Conservation (phyloP, 2,329 filamentous ascomycete genomes). For the Ascochyta pisi region DNA sequence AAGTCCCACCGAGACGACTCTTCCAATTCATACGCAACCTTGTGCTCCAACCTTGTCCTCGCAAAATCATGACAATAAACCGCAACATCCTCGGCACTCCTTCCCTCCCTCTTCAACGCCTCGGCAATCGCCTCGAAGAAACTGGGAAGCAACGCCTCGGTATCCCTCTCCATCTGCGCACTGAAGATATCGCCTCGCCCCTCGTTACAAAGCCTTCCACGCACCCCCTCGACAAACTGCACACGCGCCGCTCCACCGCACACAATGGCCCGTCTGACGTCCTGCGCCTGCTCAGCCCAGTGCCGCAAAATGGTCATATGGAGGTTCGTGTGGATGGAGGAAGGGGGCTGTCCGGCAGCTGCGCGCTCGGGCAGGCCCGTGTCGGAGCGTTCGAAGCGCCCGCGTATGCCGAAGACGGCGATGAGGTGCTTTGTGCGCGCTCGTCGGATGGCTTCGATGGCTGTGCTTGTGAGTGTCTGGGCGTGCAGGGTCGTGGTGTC, state of each 20-base stretch:
- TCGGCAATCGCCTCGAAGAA: slow-evolving; percentile 32
- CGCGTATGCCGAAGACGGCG: slow-evolving; percentile 25
- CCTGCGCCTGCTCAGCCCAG: slow-evolving; percentile 24
- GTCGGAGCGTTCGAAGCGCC: slow-evolving; percentile 25
- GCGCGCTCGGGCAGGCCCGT: slow-evolving; percentile 41
- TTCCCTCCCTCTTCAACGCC: slow-evolving; percentile 27
- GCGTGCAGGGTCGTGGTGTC: not conserved
- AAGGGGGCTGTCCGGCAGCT: slow-evolving; percentile 24
- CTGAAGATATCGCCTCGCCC: slow-evolving; percentile 36
- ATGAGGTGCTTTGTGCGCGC: slow-evolving; percentile 33
- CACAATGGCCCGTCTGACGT: slow-evolving; percentile 14
- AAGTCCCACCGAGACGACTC: not conserved
- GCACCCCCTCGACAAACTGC: slow-evolving; percentile 27
- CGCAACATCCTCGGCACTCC: slow-evolving; percentile 19
- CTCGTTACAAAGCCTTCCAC: slow-evolving; percentile 24
- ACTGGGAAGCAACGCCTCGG: slow-evolving; percentile 30
- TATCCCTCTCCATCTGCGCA: slow-evolving; percentile 17
- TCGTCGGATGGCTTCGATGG: slow-evolving; percentile 21
- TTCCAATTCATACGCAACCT: slow-evolving; percentile 31
- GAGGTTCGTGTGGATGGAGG: slow-evolving; percentile 34
- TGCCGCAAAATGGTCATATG: slow-evolving; percentile 37
- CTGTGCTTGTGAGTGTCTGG: not conserved
- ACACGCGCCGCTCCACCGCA: slow-evolving; percentile 8
- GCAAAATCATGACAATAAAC: slow-evolving; percentile 33
- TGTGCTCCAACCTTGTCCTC: slow-evolving; percentile 30